phyloP scores from a whole-genome alignment of 768 basidiomycete species.

The Mycena alexandri region DNA sequence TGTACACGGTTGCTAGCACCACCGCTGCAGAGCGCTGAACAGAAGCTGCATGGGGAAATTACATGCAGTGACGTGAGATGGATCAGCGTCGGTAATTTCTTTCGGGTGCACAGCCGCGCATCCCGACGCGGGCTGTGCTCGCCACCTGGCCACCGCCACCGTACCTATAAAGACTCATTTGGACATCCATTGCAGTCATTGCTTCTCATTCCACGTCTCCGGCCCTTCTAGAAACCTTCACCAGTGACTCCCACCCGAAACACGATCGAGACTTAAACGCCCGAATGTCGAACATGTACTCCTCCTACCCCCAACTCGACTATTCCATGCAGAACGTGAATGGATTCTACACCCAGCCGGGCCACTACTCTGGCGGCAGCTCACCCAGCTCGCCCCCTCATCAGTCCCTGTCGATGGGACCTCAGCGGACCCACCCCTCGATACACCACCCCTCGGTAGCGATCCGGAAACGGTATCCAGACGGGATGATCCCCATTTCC shows the following conservation, averaged over 20 bases:
- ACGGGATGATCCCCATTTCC: constrained; percentile 41
- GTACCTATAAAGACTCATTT: constrained; percentile 29
- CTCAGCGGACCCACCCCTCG: constrained; percentile 30
- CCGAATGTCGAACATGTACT: constrained; percentile 33
- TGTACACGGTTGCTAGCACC: too few relatives aligned
- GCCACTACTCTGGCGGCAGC: constrained; percentile 24
- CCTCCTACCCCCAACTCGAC: constrained; percentile 33
- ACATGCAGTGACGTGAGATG: neutral
- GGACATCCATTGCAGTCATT: constrained; percentile 30
- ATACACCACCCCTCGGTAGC: constrained; percentile 32
- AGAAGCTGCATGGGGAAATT: too few relatives aligned
- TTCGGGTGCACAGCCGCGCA: constrained; percentile 13
- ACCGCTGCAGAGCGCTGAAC: too few relatives aligned
- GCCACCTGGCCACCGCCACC: constrained; percentile 5
- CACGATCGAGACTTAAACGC: constrained; percentile 35
- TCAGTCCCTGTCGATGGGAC: constrained; percentile 29
- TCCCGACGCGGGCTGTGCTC: neutral
- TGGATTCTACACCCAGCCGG: constrained; percentile 27
- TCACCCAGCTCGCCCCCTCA: constrained; percentile 33
- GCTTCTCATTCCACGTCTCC: constrained; percentile 28
- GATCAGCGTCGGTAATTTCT: neutral
- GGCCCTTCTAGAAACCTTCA: constrained; percentile 15
- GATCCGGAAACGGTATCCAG: constrained; percentile 34
- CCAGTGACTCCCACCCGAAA: constrained; percentile 30
- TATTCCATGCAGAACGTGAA: constrained; percentile 31